phyloP scores from a whole-genome alignment of 2,329 filamentous ascomycete genomes.

The Phoma sp. region DNA sequence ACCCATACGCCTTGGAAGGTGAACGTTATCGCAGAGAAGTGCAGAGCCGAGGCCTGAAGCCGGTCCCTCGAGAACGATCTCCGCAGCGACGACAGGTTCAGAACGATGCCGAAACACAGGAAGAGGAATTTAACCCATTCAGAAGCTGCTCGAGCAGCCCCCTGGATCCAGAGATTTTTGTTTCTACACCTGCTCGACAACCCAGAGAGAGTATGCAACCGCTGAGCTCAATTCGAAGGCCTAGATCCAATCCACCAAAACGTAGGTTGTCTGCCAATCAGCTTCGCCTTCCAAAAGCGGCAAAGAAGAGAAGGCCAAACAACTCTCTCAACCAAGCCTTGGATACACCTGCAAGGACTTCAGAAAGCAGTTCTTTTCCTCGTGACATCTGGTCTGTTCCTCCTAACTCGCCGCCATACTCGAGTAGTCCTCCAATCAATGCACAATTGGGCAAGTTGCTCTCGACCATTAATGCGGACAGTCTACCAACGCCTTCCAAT shows the following conservation, averaged over 20 bases:
- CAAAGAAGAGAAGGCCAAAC: conserved; percentile 33
- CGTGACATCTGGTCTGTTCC: conserved; percentile 48
- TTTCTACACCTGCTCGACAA: conserved; percentile 30
- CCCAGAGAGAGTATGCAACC: conserved; percentile 8
- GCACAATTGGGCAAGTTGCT: conserved; percentile 9
- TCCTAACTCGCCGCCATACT: conserved; percentile 52
- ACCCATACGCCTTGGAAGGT: conserved; percentile 56
- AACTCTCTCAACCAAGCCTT: conserved; percentile 18
- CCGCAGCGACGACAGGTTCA: conserved; percentile 26
- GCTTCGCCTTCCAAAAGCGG: conserved; percentile 20
- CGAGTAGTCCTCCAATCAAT: conserved; percentile 36
- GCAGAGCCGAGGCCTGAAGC: conserved; percentile 52
- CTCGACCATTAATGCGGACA: conserved; percentile 17
- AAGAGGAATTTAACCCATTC: conserved; percentile 41
- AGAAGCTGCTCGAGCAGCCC: conserved; percentile 29
- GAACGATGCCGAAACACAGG: conserved; percentile 36
- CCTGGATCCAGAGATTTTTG: conserved; percentile 30
- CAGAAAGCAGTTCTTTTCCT: conserved; percentile 14
- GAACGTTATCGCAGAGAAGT: conserved; percentile 53
- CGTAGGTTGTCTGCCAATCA: conserved; percentile 20
- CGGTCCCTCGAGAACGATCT: conserved; percentile 46
- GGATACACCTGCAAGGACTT: conserved; percentile 15
- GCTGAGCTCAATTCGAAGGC: conserved; percentile 8
- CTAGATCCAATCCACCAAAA: conserved; percentile 4
- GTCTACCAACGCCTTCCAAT: conserved; percentile 41